phyloP scores from a whole-genome alignment of 257 asterid genomes.

The Asclepias syriaca region DNA sequence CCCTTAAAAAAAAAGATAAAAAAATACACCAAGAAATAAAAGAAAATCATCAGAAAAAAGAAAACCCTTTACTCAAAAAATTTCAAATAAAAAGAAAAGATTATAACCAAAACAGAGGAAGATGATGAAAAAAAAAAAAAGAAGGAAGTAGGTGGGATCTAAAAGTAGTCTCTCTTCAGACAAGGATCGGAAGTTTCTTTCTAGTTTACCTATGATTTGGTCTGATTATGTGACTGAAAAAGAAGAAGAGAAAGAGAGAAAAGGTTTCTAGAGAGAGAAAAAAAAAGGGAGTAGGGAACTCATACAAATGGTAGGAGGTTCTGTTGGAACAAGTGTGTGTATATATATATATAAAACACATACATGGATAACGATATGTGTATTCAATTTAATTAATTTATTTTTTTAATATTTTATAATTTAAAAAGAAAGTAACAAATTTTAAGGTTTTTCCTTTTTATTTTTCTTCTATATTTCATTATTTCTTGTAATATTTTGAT shows the following conservation, averaged over 20 bases:
- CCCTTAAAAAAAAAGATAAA: not conserved
- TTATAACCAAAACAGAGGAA: not conserved
- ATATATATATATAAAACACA: not conserved
- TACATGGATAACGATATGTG: not conserved
- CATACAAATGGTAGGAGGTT: conserved; percentile 3
- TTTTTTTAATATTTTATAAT: not conserved
- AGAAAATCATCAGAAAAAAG: not conserved
- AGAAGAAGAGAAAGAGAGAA: not conserved
- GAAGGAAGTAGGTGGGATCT: conserved; percentile 1
- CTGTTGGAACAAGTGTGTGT: not conserved
- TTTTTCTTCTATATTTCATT: not conserved
- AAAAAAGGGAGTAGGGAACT: conserved; percentile 1
- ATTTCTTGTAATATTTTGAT: not conserved
- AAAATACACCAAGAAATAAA: not conserved
- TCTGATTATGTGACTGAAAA: not conserved
- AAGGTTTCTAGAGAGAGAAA: not conserved
- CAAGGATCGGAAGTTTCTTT: not conserved
- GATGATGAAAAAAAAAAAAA: not conserved
- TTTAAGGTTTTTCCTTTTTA: not conserved
- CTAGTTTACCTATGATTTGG: not conserved
- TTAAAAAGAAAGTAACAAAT: not conserved
- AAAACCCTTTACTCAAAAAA: not conserved
- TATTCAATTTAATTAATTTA: too few species aligned
- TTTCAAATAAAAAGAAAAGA: not conserved
- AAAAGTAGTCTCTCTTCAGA: conserved; percentile 6